These are phyloP conservation scores for Coniochaeta sp. DNA, from an alignment of 2,329 filamentous ascomycete genomes.

Conservation along the genomic window DNA sequence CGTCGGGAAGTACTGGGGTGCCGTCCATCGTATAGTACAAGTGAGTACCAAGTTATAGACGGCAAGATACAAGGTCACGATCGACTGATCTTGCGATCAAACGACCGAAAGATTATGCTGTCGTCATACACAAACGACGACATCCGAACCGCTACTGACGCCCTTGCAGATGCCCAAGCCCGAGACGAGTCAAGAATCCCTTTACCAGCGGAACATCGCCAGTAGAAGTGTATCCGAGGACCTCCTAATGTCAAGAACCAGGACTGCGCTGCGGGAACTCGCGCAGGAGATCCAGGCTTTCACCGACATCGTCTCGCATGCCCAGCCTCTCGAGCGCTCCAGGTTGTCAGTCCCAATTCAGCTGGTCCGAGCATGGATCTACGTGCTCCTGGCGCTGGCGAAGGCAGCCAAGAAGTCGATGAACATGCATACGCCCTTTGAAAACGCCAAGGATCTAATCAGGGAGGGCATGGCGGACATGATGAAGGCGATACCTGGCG, in stretches of 20 bases:
- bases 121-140: background rate
- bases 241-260: constrained; percentile 3
- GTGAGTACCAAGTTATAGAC: constrained; percentile 5
- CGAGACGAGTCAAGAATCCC: background rate
- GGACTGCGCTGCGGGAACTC: constrained; percentile 13
- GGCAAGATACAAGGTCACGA: background rate
- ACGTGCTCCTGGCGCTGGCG: constrained; percentile 30
- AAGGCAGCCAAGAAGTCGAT: constrained; percentile 5
- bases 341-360: constrained; percentile 25
- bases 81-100: background rate
- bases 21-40: constrained; percentile 15
- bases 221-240: background rate
- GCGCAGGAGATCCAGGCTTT: constrained; percentile 26
- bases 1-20: constrained; percentile 35
- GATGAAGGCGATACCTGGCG: constrained; percentile 23
- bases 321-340: constrained; percentile 18
- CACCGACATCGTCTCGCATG: constrained; percentile 21
- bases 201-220: background rate
- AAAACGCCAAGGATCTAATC: constrained; percentile 21
- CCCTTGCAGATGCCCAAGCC: background rate
- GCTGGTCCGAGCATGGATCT: constrained; percentile 33
- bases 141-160: background rate
- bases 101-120: background rate
- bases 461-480: constrained; percentile 27
- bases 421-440: background rate